A percentile compares a stretch with the other conserved stretches of the same genome.
phyloP scores from a whole-genome alignment of 768 basidiomycete genomes.

The Amanita thiersii region DNA sequence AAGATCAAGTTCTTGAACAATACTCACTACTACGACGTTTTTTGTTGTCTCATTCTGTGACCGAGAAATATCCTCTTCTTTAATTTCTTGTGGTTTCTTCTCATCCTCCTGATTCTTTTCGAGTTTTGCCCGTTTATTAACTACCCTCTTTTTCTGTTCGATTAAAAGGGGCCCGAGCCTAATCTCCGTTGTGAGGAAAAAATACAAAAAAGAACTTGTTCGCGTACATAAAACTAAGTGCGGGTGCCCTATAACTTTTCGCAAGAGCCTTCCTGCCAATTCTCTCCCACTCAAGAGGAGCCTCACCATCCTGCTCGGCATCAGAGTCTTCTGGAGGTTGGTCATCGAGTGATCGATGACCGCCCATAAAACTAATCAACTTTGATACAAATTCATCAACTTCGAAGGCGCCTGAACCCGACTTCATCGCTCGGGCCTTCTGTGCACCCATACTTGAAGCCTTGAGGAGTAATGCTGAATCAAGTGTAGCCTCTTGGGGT shows the following conservation, averaged over 20 bases:
- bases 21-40: conserved; percentile 66
- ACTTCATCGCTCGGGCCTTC: conserved; percentile 88
- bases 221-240: conserved; percentile 82
- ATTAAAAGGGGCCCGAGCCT: conserved; percentile 91
- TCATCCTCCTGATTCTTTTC: conserved; percentile 68
- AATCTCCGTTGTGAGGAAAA: conserved; percentile 12
- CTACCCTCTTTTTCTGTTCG: conserved; percentile 71
- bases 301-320: conserved; percentile 38
- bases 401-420: conserved; percentile 84
- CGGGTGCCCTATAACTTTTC: conserved; percentile 71
- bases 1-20: neutral
- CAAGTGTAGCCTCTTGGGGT: conserved; percentile 84
- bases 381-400: conserved; percentile 83
- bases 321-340: conserved; percentile 39
- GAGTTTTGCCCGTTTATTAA: conserved; percentile 52
- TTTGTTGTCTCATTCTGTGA: conserved; percentile 87
- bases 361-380: conserved; percentile 71
- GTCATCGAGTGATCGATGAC: conserved; percentile 40
- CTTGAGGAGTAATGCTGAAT: conserved; percentile 73
- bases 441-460: conserved; percentile 74
- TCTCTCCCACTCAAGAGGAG: conserved; percentile 69
- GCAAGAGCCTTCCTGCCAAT: conserved; percentile 81
- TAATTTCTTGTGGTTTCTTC: conserved; percentile 70
- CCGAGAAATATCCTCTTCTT: conserved; percentile 73
- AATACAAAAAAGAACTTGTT: neutral